Evolutionary conservation across 441 rosid species (phyloP).

Genomic region (Bocquillonia castaneifolia): DNA sequence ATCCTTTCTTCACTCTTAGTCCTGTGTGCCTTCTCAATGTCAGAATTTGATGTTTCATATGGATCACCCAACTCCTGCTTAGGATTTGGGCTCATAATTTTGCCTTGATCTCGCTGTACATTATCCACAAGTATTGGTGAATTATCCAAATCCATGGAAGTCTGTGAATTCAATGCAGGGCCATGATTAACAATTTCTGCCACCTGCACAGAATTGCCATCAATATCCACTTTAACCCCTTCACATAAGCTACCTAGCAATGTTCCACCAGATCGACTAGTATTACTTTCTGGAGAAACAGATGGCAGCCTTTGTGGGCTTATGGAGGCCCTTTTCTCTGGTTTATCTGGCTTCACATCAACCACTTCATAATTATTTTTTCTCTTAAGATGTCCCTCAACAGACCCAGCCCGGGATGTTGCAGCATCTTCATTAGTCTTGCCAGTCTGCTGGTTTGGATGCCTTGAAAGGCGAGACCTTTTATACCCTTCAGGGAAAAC

Average conservation of each 20-base stretch:
- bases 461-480: constrained; percentile 54
- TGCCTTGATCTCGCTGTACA: constrained; percentile 5
- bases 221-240: constrained; percentile 24
- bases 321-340: constrained; percentile 48
- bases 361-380: constrained; percentile 42
- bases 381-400: constrained; percentile 53
- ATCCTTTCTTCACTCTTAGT: constrained; percentile 22
- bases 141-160: constrained; percentile 29
- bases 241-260: constrained; percentile 29
- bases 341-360: constrained; percentile 40
- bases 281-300: constrained; percentile 50
- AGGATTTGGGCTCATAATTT: constrained; percentile 22
- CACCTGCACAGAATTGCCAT: constrained; percentile 17
- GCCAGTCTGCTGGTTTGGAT: constrained; percentile 40
- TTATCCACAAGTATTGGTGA: constrained; percentile 28
- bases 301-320: constrained; percentile 45
- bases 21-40: constrained; percentile 22
- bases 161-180: constrained; percentile 13
- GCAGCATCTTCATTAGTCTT: constrained; percentile 45
- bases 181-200: constrained; percentile 26
- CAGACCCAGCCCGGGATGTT: constrained; percentile 37
- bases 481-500: constrained; percentile 65
- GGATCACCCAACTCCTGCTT: constrained; percentile 25
- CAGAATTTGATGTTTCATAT: constrained; percentile 35
- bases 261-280: constrained; percentile 33